phyloP scores from a whole-genome alignment of 805 yeast species.

The Ogataea thermomethanolica region DNA sequence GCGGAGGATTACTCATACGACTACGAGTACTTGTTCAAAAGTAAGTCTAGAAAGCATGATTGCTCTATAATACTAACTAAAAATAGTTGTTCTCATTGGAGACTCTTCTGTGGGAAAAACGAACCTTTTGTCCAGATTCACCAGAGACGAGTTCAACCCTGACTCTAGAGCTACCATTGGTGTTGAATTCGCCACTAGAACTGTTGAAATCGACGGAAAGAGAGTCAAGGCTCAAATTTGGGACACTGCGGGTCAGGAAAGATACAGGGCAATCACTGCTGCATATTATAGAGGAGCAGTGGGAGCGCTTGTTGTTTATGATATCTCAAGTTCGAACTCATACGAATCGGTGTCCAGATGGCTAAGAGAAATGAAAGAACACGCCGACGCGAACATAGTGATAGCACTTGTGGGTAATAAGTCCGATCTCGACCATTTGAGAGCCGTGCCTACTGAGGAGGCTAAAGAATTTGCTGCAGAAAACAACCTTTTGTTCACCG shows the following conservation, averaged over 20 bases:
- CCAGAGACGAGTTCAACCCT: constrained; percentile 91
- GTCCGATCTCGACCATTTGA: constrained; percentile 82
- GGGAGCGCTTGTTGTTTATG: constrained; percentile 94
- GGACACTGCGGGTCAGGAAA: constrained; percentile 99
- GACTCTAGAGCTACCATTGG: constrained; percentile 96
- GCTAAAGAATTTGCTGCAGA: constrained; percentile 93
- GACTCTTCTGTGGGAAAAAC: constrained; percentile 98
- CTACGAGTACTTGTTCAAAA: constrained; percentile 88
- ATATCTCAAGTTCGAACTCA: constrained; percentile 84
- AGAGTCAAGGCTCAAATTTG: constrained; percentile 88
- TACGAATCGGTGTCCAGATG: constrained; percentile 85
- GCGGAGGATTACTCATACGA: constrained; percentile 73
- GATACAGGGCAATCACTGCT: constrained; percentile 95
- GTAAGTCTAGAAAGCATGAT: constrained; percentile 30
- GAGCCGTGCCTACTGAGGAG: constrained; percentile 97
- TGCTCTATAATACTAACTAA: constrained; percentile 11
- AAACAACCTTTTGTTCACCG: constrained; percentile 88
- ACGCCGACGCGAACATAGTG: constrained; percentile 93
- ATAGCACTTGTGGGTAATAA: constrained; percentile 93
- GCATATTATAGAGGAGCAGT: constrained; percentile 98
- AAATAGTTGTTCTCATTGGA: constrained; percentile 81
- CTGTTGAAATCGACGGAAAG: constrained; percentile 81
- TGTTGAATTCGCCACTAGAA: constrained; percentile 96
- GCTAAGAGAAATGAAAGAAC: constrained; percentile 85
- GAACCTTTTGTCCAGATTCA: constrained; percentile 87